A percentile compares a stretch with the other conserved stretches of the same genome.
These are phyloP conservation scores for Alloteropsis semialata DNA, from an alignment of 176 grass and related monocot species.

Conservation along the genomic window DNA sequence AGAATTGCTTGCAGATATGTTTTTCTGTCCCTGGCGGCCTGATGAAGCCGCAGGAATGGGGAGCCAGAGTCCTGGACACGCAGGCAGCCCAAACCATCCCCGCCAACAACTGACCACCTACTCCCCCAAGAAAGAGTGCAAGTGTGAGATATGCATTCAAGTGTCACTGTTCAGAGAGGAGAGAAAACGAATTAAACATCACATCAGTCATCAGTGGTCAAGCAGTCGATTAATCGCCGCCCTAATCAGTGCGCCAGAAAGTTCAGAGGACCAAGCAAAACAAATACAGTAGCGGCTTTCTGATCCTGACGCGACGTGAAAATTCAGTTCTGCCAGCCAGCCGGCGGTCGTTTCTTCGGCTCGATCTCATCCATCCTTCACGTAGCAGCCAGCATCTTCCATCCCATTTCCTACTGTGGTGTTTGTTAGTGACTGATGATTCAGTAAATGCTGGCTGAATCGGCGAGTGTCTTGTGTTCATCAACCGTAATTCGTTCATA, in stretches of 20 bases:
- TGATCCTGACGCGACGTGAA: not conserved
- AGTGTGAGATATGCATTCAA: not conserved
- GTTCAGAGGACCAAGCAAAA: not conserved
- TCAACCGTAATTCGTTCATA: not conserved
- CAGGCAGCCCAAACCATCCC: not conserved
- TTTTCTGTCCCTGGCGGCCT: not conserved
- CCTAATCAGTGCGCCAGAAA: not conserved
- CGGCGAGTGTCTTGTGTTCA: not conserved
- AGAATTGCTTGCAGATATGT: not conserved
- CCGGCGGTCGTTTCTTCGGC: not conserved
- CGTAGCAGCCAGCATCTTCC: not conserved
- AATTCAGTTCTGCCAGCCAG: not conserved
- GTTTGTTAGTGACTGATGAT: not conserved
- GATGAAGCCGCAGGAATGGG: not conserved
- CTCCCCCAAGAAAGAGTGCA: not conserved
- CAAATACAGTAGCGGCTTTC: not conserved
- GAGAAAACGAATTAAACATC: not conserved
- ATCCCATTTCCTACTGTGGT: not conserved
- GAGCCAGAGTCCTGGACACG: not conserved
- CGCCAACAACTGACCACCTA: constrained; percentile 13
- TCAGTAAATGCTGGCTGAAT: too few species aligned
- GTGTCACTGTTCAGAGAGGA: not conserved
- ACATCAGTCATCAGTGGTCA: not conserved
- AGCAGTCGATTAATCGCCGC: not conserved
- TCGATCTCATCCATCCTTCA: not conserved